phyloP scores from a whole-genome alignment of 2,329 filamentous ascomycete genomes.

The Eutypella sp. region DNA sequence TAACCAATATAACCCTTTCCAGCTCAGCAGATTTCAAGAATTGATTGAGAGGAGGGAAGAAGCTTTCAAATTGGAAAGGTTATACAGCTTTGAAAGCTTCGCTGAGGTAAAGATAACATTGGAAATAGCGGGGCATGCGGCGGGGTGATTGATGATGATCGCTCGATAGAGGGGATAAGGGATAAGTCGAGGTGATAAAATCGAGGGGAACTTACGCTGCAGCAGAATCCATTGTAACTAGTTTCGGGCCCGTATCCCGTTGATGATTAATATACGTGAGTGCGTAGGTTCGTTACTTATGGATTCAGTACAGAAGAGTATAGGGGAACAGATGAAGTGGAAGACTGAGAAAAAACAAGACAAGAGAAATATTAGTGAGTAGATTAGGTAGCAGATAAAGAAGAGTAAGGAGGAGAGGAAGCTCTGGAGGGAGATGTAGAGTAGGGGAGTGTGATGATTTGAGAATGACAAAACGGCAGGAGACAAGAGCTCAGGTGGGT shows the following conservation, averaged over 20 bases:
- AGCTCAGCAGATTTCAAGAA: no score
- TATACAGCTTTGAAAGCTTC: conserved; percentile 9
- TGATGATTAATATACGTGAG: no score
- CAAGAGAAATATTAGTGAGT: no score
- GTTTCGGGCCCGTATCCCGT: conserved; percentile 4
- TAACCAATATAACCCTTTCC: no score
- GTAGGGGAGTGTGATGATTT: not conserved
- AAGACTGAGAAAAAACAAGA: no score
- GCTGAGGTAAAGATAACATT: conserved; percentile 18
- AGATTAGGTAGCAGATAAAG: no score
- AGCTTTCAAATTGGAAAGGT: conserved; percentile 7
- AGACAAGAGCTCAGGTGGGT: not conserved
- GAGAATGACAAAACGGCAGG: not conserved
- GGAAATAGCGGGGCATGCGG: conserved; percentile 28
- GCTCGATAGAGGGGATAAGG: conserved; percentile 5
- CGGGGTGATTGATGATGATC: conserved; percentile 11
- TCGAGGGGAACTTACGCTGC: conserved; percentile 29
- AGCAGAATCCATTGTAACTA: conserved; percentile 23
- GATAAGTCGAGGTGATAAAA: no score
- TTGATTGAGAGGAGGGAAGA: no score
- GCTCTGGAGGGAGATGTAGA: not conserved
- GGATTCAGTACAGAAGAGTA: conserved; percentile 3
- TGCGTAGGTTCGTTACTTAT: not conserved
- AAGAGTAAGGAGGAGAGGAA: not conserved
- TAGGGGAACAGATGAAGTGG: conserved; percentile 4